Conservation (phyloP, 108 stramenopile genomes). For the Skeletonema marinoi region DNA sequence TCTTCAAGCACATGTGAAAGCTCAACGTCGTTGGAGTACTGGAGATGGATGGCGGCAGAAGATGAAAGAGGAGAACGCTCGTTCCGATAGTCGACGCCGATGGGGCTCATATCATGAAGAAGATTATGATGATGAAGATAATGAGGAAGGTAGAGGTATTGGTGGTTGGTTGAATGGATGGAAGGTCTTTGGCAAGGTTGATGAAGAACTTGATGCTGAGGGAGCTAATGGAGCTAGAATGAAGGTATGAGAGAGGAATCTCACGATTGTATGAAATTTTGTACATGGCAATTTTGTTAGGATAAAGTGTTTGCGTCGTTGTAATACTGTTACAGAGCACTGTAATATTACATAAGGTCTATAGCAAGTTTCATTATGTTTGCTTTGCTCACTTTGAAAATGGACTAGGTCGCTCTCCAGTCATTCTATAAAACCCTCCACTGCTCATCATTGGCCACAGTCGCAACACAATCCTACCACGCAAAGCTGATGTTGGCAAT, state of each 20-base stretch:
- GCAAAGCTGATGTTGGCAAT: conserved; percentile 71
- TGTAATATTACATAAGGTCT: too few relatives aligned
- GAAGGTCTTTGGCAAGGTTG: neutral
- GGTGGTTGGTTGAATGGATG: neutral
- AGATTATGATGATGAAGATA: too few relatives aligned
- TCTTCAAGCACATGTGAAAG: neutral
- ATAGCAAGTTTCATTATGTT: too few relatives aligned
- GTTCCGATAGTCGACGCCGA: too few relatives aligned
- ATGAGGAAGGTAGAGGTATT: neutral
- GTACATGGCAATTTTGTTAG: too few relatives aligned
- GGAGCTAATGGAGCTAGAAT: neutral
- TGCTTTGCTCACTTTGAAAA: conserved; percentile 14
- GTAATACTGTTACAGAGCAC: too few relatives aligned
- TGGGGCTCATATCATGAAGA: too few relatives aligned
- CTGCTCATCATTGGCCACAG: conserved; percentile 70
- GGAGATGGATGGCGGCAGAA: neutral
- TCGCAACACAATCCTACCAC: conserved; percentile 70
- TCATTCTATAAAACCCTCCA: neutral
- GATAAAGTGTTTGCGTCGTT: neutral
- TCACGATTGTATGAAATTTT: too few relatives aligned
- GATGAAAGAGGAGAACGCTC: neutral
- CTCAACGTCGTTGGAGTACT: neutral
- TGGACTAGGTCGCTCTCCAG: conserved; percentile 39
- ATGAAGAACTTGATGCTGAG: neutral
- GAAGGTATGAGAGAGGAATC: neutral